Percentiles rank a stretch among this genome's conserved stretches.
phyloP scores from a whole-genome alignment of 495 filamentous ascomycete genomes.

The Lophium mytilinum region DNA sequence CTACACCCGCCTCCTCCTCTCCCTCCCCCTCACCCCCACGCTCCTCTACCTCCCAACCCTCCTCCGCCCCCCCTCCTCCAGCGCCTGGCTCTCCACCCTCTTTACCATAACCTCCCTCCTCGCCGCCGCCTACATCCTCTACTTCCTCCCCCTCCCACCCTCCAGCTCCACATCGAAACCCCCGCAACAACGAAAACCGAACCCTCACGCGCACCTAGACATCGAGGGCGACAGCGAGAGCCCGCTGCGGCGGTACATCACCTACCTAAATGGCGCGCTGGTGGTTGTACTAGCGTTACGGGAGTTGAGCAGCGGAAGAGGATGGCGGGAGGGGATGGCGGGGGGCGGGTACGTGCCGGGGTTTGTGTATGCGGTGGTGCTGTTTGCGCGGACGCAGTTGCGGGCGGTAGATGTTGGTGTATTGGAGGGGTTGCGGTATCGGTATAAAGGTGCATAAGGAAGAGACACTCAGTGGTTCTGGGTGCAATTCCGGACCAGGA shows the following conservation, averaged over 20 bases:
- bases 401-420: slow-evolving; percentile 19
- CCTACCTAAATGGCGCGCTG: slow-evolving; percentile 1
- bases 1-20: slow-evolving; percentile 21
- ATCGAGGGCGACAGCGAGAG: neutral
- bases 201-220: neutral
- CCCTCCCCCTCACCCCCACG: slow-evolving; percentile 8
- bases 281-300: neutral
- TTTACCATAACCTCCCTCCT: slow-evolving; percentile 9
- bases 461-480: neutral
- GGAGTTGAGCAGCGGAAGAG: slow-evolving; percentile 4
- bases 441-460: slow-evolving; percentile 5
- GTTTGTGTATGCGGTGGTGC: slow-evolving; percentile 8
- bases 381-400: slow-evolving; percentile 19
- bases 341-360: slow-evolving; percentile 23
- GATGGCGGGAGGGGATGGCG: slow-evolving; percentile 17
- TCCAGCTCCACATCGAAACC: neutral
- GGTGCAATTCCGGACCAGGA: too few species aligned
- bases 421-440: slow-evolving; percentile 21
- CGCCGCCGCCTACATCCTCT: slow-evolving; percentile 18
- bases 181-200: neutral
- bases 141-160: slow-evolving; percentile 19
- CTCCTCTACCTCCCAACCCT: slow-evolving; percentile 15
- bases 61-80: neutral
- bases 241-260: slow-evolving; percentile 1
- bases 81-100: neutral